Evolutionary conservation across 148 eudicot genomes (phyloP), one percentile per base, ranked within the genome.

Genomic region (Diospyros lotus): DNA sequence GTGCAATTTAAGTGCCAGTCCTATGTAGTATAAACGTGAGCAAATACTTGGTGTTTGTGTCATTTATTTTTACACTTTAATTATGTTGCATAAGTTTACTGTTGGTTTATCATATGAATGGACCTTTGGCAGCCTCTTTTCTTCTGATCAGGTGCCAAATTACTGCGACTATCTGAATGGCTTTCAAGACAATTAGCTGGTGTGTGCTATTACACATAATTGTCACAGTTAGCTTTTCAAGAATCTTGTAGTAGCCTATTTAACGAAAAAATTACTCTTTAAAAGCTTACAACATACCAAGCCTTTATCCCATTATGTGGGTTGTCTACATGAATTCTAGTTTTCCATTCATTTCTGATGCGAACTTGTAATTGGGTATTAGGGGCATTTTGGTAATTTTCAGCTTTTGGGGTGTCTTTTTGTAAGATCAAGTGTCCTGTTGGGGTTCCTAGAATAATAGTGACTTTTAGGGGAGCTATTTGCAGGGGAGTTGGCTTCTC

Each of bases 221-320:
- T 18, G 13, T 69, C 46, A 17, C 52, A 28, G 18, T 74, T 64
- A 58, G 4, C 68, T 65, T n/a, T 46, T 74, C 58, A 66, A 74
- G 18, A 42, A 56, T 54, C 60, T 45, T 75, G 17, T 66, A 5
- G 71, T 64, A 38, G 52, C 64, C n/a, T 52, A 55, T 41, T 1
- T 4, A 66, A 54, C 65, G 39, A 7, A 42, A 45, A 15, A 13
- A 3, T 50, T 28, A 28, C 28, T 28, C 28, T 28, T 28, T 28
- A 28, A 28, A 28, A 28, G 28, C 28, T 28, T 28, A 28, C 28
- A 28, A 28, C 28, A 28, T 28, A 28, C 28, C 28, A 28, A 28
- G 28, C 28, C 28, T 28, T 28, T 28, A 28, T 28, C 28, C 28
- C 28, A 28, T 28, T 28, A 28, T 28, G 28, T 28, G 28, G 28